These are phyloP conservation scores for Phytophthora litchii DNA, from an alignment of 352 stramenopile genomes.

Conservation along the genomic window DNA sequence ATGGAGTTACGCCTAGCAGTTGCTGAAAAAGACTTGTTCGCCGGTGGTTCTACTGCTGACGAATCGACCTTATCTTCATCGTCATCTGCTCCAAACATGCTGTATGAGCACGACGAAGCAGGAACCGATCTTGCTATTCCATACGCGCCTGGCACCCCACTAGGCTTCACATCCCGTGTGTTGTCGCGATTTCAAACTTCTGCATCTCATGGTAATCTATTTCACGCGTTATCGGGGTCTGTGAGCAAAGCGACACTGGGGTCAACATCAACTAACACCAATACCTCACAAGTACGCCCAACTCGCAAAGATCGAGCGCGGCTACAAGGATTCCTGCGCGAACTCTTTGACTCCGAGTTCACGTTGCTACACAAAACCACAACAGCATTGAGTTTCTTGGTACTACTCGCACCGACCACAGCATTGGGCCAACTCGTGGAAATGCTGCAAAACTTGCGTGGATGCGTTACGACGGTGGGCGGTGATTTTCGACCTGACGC, in stretches of 20 bases:
- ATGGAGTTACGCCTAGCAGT: conserved; percentile 59
- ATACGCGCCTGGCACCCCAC: conserved; percentile 25
- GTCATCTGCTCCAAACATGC: conserved; percentile 30
- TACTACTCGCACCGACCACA: conserved; percentile 50
- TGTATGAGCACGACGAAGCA: conserved; percentile 25
- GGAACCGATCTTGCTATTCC: conserved; percentile 5
- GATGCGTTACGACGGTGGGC: conserved; percentile 64
- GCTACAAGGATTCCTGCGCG: conserved; percentile 47
- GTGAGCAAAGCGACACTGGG: conserved; percentile 28
- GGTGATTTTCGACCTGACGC: conserved; percentile 72
- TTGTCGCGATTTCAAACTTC: conserved; percentile 72
- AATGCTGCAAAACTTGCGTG: conserved; percentile 43
- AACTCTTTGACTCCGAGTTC: conserved; percentile 70
- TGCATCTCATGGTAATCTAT: conserved; percentile 57
- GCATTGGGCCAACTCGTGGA: conserved; percentile 42
- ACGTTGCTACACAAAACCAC: conserved; percentile 58
- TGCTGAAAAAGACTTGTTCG: conserved; percentile 62
- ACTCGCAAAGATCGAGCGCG: conserved; percentile 36
- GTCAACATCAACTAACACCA: conserved; percentile 5
- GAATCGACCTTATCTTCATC: conserved; percentile 33
- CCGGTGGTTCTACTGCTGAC: conserved; percentile 12
- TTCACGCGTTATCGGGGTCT: conserved; percentile 57
- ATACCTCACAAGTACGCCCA: conserved; percentile 16
- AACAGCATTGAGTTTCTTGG: conserved; percentile 64
- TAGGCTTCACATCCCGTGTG: conserved; percentile 75